Conservation (phyloP, 768 basidiomycete genomes). For the Cystofilobasidium bisporidii region DNA sequence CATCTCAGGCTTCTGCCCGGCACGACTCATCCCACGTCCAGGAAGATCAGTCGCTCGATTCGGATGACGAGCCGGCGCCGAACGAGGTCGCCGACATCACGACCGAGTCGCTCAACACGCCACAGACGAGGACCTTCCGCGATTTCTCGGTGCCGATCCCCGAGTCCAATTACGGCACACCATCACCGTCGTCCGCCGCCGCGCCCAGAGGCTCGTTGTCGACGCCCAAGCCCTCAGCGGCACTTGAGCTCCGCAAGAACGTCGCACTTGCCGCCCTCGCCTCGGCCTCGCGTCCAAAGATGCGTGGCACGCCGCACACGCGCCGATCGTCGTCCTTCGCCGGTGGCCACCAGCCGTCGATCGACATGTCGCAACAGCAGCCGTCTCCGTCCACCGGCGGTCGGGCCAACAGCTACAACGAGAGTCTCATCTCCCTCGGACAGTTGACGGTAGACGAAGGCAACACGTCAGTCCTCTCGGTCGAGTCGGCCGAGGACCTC, state of each 20-base stretch:
- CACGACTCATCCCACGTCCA: conserved; percentile 1
- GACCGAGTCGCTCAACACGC: conserved; percentile 3
- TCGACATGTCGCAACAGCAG: background rate
- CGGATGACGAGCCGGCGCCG: background rate
- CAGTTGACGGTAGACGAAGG: conserved; percentile 33
- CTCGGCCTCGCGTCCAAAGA: conserved; percentile 64
- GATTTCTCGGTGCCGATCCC: conserved; percentile 18
- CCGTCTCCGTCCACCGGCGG: background rate
- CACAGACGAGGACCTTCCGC: background rate
- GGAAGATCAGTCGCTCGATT: background rate
- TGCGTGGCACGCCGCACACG: conserved; percentile 58
- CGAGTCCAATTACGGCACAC: conserved; percentile 7
- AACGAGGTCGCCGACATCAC: conserved; percentile 6
- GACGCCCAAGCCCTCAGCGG: conserved; percentile 18
- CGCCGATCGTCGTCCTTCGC: conserved; percentile 35
- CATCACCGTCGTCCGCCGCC: conserved; percentile 3
- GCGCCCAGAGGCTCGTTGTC: background rate
- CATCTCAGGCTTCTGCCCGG: conserved; percentile 16
- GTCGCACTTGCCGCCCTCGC: conserved; percentile 78
- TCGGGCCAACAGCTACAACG: conserved; percentile 42
- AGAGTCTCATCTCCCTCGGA: conserved; percentile 42
- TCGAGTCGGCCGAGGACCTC: conserved; percentile 77
- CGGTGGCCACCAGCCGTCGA: background rate
- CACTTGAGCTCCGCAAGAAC: conserved; percentile 60
- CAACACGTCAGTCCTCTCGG: conserved; percentile 64